phyloP scores from a whole-genome alignment of 768 basidiomycete species.

The Termitomyces heimii region DNA sequence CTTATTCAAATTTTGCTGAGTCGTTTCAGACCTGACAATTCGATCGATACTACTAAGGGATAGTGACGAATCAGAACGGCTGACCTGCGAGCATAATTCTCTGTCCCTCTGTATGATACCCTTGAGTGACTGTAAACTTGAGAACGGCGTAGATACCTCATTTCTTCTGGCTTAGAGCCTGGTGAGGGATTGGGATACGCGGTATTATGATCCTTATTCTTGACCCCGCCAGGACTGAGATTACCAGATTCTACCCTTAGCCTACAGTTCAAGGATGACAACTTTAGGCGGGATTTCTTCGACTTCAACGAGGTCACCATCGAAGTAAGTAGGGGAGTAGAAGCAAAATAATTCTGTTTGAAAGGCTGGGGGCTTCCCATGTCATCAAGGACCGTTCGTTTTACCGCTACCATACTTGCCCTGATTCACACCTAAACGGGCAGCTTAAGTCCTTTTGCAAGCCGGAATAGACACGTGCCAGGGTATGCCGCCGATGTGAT shows the following conservation, averaged over 20 bases:
- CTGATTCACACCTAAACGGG: neutral
- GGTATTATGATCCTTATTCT: conserved; percentile 7
- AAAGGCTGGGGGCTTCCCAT: conserved; percentile 18
- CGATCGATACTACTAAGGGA: neutral
- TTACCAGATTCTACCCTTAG: conserved; percentile 4
- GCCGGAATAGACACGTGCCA: neutral
- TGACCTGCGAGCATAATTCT: conserved; percentile 7
- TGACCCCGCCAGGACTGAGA: conserved; percentile 1
- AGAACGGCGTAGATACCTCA: conserved; percentile 2
- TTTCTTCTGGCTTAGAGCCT: conserved; percentile 1
- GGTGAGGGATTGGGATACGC: neutral
- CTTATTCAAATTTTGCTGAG: conserved; percentile 17
- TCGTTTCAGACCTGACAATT: conserved; percentile 5
- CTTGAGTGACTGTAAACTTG: neutral
- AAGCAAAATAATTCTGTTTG: conserved; percentile 9
- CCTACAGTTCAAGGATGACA: conserved; percentile 16
- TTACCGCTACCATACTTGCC: neutral
- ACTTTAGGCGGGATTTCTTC: conserved; percentile 7
- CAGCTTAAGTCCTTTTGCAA: neutral
- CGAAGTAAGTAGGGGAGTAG: conserved; percentile 14
- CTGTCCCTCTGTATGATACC: neutral
- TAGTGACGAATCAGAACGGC: neutral
- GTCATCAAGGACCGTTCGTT: conserved; percentile 15
- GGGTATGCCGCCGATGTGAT: neutral
- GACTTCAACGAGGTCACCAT: conserved; percentile 19